Evolutionary conservation across 371 early-diverging fungal species (phyloP), one percentile per base, ranked within the genome.

Genomic region (Encephalitozoon cuniculi): DNA sequence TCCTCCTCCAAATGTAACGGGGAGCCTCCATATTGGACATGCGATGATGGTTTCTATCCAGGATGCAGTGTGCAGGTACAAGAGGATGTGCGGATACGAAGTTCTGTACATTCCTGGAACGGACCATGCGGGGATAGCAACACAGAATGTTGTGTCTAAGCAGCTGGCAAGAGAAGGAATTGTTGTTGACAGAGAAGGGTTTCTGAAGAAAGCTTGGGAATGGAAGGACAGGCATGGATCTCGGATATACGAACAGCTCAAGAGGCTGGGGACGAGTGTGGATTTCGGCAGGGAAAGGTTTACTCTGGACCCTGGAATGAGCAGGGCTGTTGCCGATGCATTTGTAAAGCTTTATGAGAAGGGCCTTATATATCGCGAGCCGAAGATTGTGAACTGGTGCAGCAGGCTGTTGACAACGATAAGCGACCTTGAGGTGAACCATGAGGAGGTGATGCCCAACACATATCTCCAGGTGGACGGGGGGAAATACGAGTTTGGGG

Each of bases 1-100:
- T 5, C 99, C 97, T 3, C 99, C 99, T 77, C 99, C 99, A 28
- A 99, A 99, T 84, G 92, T 99, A 39, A 99, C 99, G 40, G 99
- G 99, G 70, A 89, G 89, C 46, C 90, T 99, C 55, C 97, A 99
- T 82, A 78, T 95, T 78, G 99, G 99, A 41, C 99, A 99, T 83
- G 95, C 94, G 2, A 87, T 97, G 84, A 95, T 94, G 79, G 89
- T 90, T 59, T 85, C 97, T 26, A 94, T 99, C 76, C 93, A 97
- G 87, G 99, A 99, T 87, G 81, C 91, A 40, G 85, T 99, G 77
- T 87, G 90, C n/a, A 89, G 99, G 82, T 96, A 77, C 40, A 93
- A 95, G 85, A 90, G 99, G 69, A 94, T 97, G 94, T 89, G 90
- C 78, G 95, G 95, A 37, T 89, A 94, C 83, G 90, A 94, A 6